phyloP scores from a whole-genome alignment of 169 alveolate species.

The Ichthyophthirius multifiliis region DNA sequence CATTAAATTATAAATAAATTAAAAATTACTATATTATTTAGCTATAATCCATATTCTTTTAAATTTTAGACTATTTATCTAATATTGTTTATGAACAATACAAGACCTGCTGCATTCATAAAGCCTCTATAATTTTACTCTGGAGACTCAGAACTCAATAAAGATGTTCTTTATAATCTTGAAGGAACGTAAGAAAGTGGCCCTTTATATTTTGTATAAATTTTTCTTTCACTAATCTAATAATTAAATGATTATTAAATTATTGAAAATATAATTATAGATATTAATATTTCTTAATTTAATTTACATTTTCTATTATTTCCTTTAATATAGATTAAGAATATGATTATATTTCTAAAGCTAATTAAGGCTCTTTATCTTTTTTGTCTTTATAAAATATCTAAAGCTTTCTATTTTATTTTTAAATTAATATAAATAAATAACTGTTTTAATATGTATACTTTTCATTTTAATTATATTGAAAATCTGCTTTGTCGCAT shows the following conservation, averaged over 20 bases:
- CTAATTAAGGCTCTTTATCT: neutral
- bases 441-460: neutral
- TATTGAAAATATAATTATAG: neutral
- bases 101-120: slow-evolving; percentile 24
- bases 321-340: neutral
- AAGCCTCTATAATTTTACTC: slow-evolving; percentile 42
- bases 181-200: slow-evolving; percentile 33
- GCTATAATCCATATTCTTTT: slow-evolving; percentile 15
- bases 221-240: slow-evolving; percentile 16
- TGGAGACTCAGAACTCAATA: slow-evolving; percentile 33
- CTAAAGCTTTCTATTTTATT: neutral
- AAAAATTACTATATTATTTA: slow-evolving; percentile 1
- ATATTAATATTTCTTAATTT: neutral
- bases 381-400: neutral
- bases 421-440: too few species aligned
- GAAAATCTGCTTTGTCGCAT: neutral
- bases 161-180: slow-evolving; percentile 22
- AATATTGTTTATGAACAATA: slow-evolving; percentile 21
- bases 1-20: neutral
- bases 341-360: neutral
- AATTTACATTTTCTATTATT: neutral
- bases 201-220: slow-evolving; percentile 24
- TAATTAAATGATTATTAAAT: neutral
- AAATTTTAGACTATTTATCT: slow-evolving; percentile 29
- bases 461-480: slow-evolving; percentile 9